Evolutionary conservation across 768 basidiomycete genomes (phyloP).

Genomic region (Cystobasidium tubakii): DNA sequence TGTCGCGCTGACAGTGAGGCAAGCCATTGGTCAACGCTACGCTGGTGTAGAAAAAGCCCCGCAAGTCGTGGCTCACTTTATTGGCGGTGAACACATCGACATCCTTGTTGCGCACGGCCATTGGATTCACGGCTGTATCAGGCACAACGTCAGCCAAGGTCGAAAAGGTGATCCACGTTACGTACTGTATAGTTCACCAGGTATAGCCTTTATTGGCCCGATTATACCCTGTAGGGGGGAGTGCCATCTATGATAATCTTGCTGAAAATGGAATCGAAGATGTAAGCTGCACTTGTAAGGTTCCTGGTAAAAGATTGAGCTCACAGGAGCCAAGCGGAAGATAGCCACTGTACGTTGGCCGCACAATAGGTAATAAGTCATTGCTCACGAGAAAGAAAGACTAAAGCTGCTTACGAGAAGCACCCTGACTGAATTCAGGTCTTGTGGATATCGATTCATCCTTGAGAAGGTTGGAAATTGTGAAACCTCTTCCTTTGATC

Average conservation of each 20-base stretch:
- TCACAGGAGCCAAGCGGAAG: slow-evolving; percentile 73
- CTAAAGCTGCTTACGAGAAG: slow-evolving; percentile 55
- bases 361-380: not conserved
- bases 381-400: too few relatives aligned
- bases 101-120: slow-evolving; percentile 62
- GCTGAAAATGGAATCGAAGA: slow-evolving; percentile 59
- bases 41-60: too few relatives aligned
- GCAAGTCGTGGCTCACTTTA: slow-evolving; percentile 48
- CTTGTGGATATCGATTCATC: slow-evolving; percentile 51
- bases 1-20: slow-evolving; percentile 52
- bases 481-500: slow-evolving; percentile 57
- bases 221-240: slow-evolving; percentile 72
- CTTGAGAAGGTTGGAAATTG: slow-evolving; percentile 60
- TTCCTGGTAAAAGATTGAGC: too few relatives aligned
- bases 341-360: slow-evolving; percentile 67
- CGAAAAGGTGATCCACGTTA: not conserved
- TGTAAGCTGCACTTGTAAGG: too few relatives aligned
- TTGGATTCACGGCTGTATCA: slow-evolving; percentile 60
- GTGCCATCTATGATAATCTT: slow-evolving; percentile 83
- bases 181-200: slow-evolving; percentile 73
- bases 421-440: slow-evolving; percentile 58
- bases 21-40: too few relatives aligned
- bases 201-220: slow-evolving; percentile 72
- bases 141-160: not conserved
- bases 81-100: slow-evolving; percentile 66